Percentiles rank a stretch among this genome's conserved stretches.
These are phyloP conservation scores for Talaromyces trachyspermus DNA, from an alignment of 495 filamentous ascomycete species.

Conservation along the genomic window DNA sequence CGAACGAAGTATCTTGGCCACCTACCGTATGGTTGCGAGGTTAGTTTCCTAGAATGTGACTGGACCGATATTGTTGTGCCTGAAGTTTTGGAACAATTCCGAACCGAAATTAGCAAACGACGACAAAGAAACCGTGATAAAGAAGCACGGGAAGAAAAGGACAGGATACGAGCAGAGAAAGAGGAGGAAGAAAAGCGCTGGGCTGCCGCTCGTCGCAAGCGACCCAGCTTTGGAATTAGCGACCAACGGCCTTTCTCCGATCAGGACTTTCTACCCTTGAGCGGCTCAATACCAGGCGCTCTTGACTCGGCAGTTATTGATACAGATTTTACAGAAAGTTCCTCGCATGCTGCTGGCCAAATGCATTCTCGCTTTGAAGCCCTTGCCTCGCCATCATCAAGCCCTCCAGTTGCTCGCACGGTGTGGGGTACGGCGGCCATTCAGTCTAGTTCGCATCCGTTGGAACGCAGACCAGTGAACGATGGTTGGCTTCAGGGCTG, in stretches of 20 bases:
- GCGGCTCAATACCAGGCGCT: conserved; percentile 22
- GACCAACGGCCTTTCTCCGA: conserved; percentile 34
- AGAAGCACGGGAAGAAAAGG: conserved; percentile 82
- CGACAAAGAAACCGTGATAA: conserved; percentile 80
- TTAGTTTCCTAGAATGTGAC: conserved; percentile 91
- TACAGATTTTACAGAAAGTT: conserved; percentile 27
- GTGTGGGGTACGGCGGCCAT: conserved; percentile 81
- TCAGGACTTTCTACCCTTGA: conserved; percentile 64
- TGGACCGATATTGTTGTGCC: conserved; percentile 84
- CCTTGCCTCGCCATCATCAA: conserved; percentile 68
- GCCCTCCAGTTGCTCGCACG: conserved; percentile 64
- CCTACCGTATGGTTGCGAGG: conserved; percentile 86
- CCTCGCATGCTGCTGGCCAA: conserved; percentile 31
- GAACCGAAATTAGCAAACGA: conserved; percentile 67
- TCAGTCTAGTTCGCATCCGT: conserved; percentile 35
- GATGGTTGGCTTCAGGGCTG: conserved; percentile 82
- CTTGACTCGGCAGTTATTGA: not conserved
- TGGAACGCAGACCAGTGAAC: conserved; percentile 30
- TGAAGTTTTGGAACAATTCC: conserved; percentile 68
- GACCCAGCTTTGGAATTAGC: conserved; percentile 29
- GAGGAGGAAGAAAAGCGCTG: conserved; percentile 62
- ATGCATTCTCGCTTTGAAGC: conserved; percentile 49
- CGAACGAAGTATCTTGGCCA: conserved; percentile 87
- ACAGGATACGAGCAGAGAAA: conserved; percentile 78
- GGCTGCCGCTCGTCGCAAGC: conserved; percentile 44